A percentile compares a stretch with the other conserved stretches of the same genome.
phyloP scores from a whole-genome alignment of 169 alveolate genomes.

The Plasmodium yoelii region DNA sequence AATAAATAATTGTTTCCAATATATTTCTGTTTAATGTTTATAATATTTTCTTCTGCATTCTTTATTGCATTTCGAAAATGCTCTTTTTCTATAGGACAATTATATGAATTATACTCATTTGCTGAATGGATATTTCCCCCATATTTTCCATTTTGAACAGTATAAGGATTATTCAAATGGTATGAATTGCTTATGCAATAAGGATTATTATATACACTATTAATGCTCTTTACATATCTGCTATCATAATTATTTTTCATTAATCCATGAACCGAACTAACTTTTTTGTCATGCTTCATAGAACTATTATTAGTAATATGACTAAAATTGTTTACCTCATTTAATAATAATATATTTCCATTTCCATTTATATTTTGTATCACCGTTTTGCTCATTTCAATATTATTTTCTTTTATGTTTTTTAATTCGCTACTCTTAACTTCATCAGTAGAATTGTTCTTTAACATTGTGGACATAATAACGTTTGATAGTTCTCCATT shows the following conservation, averaged over 20 bases:
- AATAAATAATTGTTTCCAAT: too few species aligned
- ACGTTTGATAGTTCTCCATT: conserved; percentile 19
- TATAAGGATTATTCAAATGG: conserved; percentile 5
- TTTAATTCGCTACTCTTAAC: conserved; percentile 3
- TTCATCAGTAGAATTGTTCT: background rate
- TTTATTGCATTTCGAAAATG: background rate
- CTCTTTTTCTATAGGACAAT: conserved; percentile 2
- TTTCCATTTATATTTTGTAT: conserved; percentile 8
- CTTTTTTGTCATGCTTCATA: background rate
- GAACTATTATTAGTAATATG: conserved; percentile 2
- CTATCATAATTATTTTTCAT: conserved; percentile 4
- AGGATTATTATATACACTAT: conserved; percentile 4
- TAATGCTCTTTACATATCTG: conserved; percentile 14
- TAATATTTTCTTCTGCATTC: background rate
- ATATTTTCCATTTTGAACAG: background rate
- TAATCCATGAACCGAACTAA: conserved; percentile 2
- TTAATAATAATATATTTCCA: conserved; percentile 9
- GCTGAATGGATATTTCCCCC: background rate
- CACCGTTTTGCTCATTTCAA: conserved; percentile 11
- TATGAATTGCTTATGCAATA: conserved; percentile 1
- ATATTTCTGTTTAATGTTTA: too few species aligned
- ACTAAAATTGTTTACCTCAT: background rate
- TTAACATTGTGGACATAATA: conserved; percentile 10
- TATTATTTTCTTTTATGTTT: background rate
- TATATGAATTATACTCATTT: background rate